Conservation (phyloP, 2,329 filamentous ascomycete species). For the Fusarium pseudocircinatum region DNA sequence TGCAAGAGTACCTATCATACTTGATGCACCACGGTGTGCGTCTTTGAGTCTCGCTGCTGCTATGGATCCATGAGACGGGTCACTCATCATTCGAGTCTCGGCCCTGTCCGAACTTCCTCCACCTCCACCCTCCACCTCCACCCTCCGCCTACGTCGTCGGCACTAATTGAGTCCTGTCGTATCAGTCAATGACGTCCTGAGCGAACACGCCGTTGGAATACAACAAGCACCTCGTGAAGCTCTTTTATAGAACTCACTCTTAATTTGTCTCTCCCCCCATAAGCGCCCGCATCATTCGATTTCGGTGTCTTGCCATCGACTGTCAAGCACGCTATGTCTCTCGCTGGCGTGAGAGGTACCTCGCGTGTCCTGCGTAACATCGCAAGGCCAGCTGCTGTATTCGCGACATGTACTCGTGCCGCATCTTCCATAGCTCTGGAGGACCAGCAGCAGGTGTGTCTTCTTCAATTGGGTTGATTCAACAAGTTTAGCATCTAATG, state of each 20-base stretch:
- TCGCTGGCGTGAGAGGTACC: conserved; percentile 58
- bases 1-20: background rate
- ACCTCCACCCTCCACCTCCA: conserved; percentile 25
- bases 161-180: conserved; percentile 33
- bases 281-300: background rate
- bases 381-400: conserved; percentile 44
- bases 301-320: conserved; percentile 5
- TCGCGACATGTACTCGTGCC: conserved; percentile 46
- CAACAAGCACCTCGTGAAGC: conserved; percentile 14
- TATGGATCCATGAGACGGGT: background rate
- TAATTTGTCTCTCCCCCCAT: background rate
- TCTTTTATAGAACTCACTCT: conserved; percentile 12
- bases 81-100: conserved; percentile 29
- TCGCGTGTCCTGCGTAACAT: conserved; percentile 58
- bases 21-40: background rate
- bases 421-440: conserved; percentile 61
- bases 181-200: conserved; percentile 43
- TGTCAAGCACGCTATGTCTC: conserved; percentile 54
- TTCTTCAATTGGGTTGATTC: conserved; percentile 18
- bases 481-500: conserved; percentile 24
- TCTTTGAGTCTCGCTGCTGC: background rate
- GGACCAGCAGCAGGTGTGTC: conserved; percentile 67
- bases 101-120: conserved; percentile 27
- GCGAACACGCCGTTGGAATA: conserved; percentile 20
- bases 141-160: conserved; percentile 10